Evolutionary conservation across 257 asterid genomes (phyloP).

Genomic region (Linaria vulgaris): DNA sequence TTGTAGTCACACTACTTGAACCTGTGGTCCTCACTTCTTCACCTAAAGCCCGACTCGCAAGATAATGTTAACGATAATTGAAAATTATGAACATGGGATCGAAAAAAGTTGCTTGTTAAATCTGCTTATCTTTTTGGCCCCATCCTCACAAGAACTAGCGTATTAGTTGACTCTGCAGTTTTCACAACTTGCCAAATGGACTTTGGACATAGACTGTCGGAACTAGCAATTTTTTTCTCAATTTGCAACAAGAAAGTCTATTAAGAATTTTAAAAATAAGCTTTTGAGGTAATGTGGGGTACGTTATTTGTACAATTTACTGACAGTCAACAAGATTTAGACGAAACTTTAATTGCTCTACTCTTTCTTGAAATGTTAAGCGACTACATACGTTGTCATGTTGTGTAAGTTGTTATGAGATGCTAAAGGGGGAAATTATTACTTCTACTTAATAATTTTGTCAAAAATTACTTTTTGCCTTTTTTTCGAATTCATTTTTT

Average conservation of each 20-base stretch:
- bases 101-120: constrained; percentile 18
- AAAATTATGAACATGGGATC: constrained; percentile 12
- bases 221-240: neutral
- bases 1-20: neutral
- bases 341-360: too few species aligned
- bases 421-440: too few species aligned
- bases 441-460: too few species aligned
- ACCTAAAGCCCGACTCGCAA: constrained; percentile 7
- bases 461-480: too few species aligned
- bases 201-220: neutral
- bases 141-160: constrained; percentile 6
- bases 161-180: constrained; percentile 12
- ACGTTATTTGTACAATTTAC: too few species aligned
- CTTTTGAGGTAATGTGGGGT: too few species aligned
- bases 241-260: neutral
- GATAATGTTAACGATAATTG: neutral
- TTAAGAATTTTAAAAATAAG: neutral
- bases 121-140: constrained; percentile 15
- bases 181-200: constrained; percentile 6
- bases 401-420: too few species aligned
- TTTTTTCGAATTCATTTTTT: too few species aligned
- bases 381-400: too few species aligned
- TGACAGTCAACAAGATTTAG: too few species aligned
- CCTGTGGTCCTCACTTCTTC: neutral
- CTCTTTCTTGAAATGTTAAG: too few species aligned